Evolutionary conservation across 805 yeast genomes (phyloP).

Genomic region (Deakozyma indianensis): DNA sequence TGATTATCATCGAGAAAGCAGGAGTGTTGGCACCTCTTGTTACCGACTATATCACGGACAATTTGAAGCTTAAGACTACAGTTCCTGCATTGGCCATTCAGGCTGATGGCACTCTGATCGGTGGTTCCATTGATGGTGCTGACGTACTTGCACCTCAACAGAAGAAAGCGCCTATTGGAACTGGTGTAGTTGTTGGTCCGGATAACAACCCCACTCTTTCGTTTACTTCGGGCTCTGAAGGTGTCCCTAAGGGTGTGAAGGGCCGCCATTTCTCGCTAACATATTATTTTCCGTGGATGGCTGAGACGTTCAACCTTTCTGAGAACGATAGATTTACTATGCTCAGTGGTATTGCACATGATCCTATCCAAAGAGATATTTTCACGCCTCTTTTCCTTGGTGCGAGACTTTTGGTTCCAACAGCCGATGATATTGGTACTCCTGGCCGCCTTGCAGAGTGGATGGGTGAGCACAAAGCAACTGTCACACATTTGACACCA

Average conservation of each 20-base stretch:
- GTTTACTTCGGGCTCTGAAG: constrained; percentile 96
- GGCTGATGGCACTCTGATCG: constrained; percentile 58
- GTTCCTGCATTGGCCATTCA: constrained; percentile 66
- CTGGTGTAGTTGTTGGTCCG: constrained; percentile 92
- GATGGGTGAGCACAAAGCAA: constrained; percentile 84
- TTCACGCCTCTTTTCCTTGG: constrained; percentile 95
- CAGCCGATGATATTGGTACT: constrained; percentile 95
- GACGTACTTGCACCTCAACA: constrained; percentile 40
- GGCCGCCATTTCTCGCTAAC: constrained; percentile 97
- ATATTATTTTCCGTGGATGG: constrained; percentile 98
- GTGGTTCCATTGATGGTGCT: constrained; percentile 24
- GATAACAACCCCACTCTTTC: constrained; percentile 94
- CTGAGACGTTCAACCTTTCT: constrained; percentile 63
- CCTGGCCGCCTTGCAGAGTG: constrained; percentile 96
- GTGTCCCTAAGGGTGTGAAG: constrained; percentile 95
- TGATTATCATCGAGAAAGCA: constrained; percentile 82
- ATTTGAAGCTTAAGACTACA: constrained; percentile 56
- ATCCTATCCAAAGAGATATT: constrained; percentile 98
- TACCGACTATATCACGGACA: constrained; percentile 57
- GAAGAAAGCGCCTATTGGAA: constrained; percentile 37
- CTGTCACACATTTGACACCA: constrained; percentile 96
- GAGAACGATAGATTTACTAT: constrained; percentile 83
- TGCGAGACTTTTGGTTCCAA: constrained; percentile 84
- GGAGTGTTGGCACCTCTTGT: constrained; percentile 70
- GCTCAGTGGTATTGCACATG: constrained; percentile 98